Base-by-base conservation (phyloP, 179 eudicot genomes). In the Vitellaria paradoxa region DNA sequence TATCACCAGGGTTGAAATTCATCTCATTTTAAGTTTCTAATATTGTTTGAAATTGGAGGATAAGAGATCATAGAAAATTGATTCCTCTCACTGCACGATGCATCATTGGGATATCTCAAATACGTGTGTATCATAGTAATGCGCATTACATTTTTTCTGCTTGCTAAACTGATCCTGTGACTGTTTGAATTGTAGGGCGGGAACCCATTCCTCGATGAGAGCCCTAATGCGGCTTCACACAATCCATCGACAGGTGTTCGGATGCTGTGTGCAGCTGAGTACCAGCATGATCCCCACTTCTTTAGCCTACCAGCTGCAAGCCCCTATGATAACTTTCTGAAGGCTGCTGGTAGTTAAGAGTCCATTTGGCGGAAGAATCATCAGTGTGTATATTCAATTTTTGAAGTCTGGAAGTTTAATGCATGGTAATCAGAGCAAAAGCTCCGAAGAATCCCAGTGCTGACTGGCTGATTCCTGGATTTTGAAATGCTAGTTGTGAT, bases 251-350 rank as follows among this genome's bases (percentile, higher is more conserved):
- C 50, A 61, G 68, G 81, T 7, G 21, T 66, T 24, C 77, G 84
- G 52, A 79, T 80, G 88, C 40, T 68, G 47, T 88, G 88, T 52
- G 83, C 81, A 68, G 12, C 85, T 3, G 87, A 86, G 70, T 84
- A 74, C 78, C 84, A 86, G 72, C 81, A 81, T 30, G 82, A 85
- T 53, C 80, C 90, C 0, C 76, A 85, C 30, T 75, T 77, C 78
- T 77, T 68, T 15, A 84, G 70, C 78, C 82, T 89, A 40, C 93
- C 93, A 1, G 77, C 84, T 17, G 80, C 86, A 70, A 88, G 86
- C 80, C 91, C 92, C 53, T 89, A 77, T 9, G 92, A 88, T 76
- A 81, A 86, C 81, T 89, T 89, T 81, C 79, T 88, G 24, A 88
- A 83, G 75, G 89, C 89, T 53, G 92, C 92, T 46, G 88, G 86